A percentile compares a stretch with the other conserved stretches of the same genome.
phyloP scores from a whole-genome alignment of 805 yeast species.

The Middelhovenomyces tepae region DNA sequence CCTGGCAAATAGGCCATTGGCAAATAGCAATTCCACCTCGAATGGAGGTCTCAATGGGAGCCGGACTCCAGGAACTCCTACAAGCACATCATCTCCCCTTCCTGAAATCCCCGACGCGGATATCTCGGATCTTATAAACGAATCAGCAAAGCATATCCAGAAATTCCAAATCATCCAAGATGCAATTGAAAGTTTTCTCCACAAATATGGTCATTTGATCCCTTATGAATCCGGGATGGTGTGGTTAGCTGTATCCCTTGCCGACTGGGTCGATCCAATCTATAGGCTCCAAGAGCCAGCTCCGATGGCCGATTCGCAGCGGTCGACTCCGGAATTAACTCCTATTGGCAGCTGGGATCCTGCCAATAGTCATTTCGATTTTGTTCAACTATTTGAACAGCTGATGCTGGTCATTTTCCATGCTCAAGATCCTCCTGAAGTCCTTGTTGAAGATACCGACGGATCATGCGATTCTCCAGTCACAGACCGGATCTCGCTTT shows the following conservation, averaged over 20 bases:
- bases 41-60: background rate
- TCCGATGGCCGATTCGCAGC: no score
- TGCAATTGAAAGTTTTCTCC: constrained; percentile 54
- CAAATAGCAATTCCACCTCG: background rate
- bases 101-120: constrained; percentile 4
- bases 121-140: constrained; percentile 1
- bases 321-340: constrained; percentile 5
- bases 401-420: constrained; percentile 67
- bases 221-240: constrained; percentile 75
- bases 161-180: constrained; percentile 35
- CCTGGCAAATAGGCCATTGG: constrained; percentile 6
- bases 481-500: constrained; percentile 59
- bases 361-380: constrained; percentile 3
- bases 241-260: constrained; percentile 81
- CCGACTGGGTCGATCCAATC: constrained; percentile 80
- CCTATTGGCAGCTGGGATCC: constrained; percentile 11
- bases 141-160: constrained; percentile 12
- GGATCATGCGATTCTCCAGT: constrained; percentile 33
- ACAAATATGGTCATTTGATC: constrained; percentile 70
- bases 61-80: background rate
- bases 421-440: constrained; percentile 60
- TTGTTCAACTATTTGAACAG: constrained; percentile 63
- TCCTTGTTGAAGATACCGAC: constrained; percentile 25
- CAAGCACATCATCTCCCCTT: constrained; percentile 1
- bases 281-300: no score